Evolutionary conservation across 192 early-diverging fungal species (phyloP).

Genomic region (Coemansia sp.): DNA sequence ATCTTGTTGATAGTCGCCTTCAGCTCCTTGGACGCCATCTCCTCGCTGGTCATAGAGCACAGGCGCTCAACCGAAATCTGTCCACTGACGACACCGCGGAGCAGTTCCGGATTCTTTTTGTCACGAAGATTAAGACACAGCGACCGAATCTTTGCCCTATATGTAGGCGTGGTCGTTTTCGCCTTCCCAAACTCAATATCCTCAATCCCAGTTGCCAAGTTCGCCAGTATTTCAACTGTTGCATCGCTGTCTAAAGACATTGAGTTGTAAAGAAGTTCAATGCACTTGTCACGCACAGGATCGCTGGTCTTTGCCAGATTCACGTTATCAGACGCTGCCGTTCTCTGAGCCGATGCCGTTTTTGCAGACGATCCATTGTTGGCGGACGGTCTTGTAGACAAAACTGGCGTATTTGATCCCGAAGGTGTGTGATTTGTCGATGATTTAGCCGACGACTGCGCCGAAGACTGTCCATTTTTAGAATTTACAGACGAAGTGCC

Average conservation of each 20-base stretch:
- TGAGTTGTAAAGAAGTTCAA: constrained; percentile 81
- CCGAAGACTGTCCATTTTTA: background rate
- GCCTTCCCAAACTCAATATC: constrained; percentile 61
- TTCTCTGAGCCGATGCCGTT: constrained; percentile 21
- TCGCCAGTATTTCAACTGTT: constrained; percentile 58
- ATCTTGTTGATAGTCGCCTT: constrained; percentile 72
- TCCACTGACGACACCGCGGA: constrained; percentile 68
- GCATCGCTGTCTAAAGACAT: constrained; percentile 56
- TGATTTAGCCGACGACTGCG: constrained; percentile 5
- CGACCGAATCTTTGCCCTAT: constrained; percentile 76
- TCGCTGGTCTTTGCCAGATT: constrained; percentile 58
- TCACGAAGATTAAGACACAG: constrained; percentile 76
- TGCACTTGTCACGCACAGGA: constrained; percentile 72
- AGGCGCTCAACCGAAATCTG: constrained; percentile 66
- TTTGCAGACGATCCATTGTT: background rate
- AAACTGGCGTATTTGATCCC: constrained; percentile 4
- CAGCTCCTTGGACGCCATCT: constrained; percentile 90
- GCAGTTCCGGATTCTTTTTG: constrained; percentile 77
- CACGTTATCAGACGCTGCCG: constrained; percentile 45
- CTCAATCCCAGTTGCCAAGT: constrained; percentile 66
- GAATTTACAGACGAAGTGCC: background rate
- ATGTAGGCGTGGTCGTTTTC: constrained; percentile 56
- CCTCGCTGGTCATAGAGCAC: constrained; percentile 80
- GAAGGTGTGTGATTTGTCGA: constrained; percentile 2
- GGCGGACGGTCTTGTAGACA: background rate